Evolutionary conservation across 2,329 filamentous ascomycete genomes (phyloP).

Genomic region (Colletotrichum plurivorum): DNA sequence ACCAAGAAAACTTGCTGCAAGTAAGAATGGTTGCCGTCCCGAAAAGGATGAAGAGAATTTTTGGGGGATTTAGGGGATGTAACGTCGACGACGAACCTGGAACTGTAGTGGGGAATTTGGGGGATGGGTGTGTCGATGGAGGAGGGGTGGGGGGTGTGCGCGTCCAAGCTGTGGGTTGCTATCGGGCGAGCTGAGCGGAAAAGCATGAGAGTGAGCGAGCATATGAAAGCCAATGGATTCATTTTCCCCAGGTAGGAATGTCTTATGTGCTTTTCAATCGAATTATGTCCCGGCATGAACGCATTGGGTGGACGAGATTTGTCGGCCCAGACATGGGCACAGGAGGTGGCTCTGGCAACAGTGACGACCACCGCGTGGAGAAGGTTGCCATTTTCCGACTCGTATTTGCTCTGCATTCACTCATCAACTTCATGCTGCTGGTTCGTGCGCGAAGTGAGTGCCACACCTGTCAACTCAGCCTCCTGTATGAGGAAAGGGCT

Average conservation of each 20-base stretch:
- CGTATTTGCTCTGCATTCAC: constrained; percentile 25
- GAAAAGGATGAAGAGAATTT: constrained; percentile 31
- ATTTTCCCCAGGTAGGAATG: not conserved
- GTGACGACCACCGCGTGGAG: constrained; percentile 33
- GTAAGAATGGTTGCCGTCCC: constrained; percentile 24
- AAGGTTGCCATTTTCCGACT: constrained; percentile 32
- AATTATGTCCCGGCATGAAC: constrained; percentile 14
- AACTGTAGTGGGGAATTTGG: constrained; percentile 31
- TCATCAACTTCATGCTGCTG: constrained; percentile 37
- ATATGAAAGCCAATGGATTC: constrained; percentile 13
- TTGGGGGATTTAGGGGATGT: constrained; percentile 34
- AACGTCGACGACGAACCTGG: constrained; percentile 41
- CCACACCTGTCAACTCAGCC: constrained; percentile 37
- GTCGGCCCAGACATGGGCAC: constrained; percentile 15
- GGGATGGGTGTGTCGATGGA: constrained; percentile 9
- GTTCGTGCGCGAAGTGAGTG: constrained; percentile 27
- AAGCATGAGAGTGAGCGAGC: not conserved
- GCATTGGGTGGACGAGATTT: constrained; percentile 35
- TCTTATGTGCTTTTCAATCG: not conserved
- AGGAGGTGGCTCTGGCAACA: constrained; percentile 32
- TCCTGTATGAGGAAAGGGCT: constrained; percentile 27
- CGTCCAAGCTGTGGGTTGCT: constrained; percentile 1
- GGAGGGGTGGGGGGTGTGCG: constrained; percentile 23
- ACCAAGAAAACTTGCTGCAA: constrained; percentile 19
- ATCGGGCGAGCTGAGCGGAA: constrained; percentile 1